A percentile compares a stretch with the other conserved stretches of the same genome.
These are phyloP conservation scores for Medicago lupulina DNA, from an alignment of 306 rosid genomes.

Conservation along the genomic window DNA sequence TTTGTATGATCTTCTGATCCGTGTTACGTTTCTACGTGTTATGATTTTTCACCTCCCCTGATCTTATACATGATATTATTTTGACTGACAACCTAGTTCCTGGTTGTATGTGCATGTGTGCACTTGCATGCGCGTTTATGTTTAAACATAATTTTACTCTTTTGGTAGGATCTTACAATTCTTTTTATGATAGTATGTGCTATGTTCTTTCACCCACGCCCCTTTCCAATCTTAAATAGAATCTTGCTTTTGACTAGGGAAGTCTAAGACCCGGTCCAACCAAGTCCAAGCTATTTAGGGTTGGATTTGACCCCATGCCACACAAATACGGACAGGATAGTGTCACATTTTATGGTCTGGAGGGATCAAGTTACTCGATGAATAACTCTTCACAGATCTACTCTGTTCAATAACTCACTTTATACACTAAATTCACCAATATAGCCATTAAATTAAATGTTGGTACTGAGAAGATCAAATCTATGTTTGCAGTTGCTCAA, in stretches of 20 bases:
- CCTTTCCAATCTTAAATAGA: no score
- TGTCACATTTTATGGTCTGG: neutral
- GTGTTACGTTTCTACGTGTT: neutral
- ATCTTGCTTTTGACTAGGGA: no score
- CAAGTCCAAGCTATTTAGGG: neutral
- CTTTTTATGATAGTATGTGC: neutral
- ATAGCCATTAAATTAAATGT: neutral
- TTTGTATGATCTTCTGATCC: neutral
- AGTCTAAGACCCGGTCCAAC: no score
- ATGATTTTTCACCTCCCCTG: neutral
- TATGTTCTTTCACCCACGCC: neutral
- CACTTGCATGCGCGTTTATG: neutral
- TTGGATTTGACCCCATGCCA: neutral
- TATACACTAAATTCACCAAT: no score
- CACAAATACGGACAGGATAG: neutral
- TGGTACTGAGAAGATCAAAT: neutral
- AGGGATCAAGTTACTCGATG: no score
- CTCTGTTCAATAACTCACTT: no score
- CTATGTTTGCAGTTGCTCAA: slow-evolving; percentile 3
- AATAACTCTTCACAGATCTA: no score
- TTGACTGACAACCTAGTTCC: neutral
- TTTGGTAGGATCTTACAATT: neutral
- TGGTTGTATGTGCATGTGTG: neutral
- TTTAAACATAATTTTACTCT: neutral
- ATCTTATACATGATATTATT: neutral